Evolutionary conservation across 768 basidiomycete genomes (phyloP).

Genomic region (Leucosporidium creatinivorum): DNA sequence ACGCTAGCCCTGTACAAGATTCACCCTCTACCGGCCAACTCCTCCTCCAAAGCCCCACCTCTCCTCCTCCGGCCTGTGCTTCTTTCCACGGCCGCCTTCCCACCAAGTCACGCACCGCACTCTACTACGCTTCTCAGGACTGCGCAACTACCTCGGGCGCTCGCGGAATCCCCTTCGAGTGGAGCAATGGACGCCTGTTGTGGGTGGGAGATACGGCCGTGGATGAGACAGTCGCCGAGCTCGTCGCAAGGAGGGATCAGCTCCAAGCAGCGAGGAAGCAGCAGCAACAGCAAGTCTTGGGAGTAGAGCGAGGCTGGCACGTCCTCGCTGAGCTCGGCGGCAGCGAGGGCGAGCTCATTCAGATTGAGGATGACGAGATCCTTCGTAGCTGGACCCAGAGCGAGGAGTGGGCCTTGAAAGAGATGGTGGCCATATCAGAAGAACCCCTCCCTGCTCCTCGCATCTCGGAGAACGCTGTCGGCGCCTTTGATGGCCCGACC

Average conservation of each 20-base stretch:
- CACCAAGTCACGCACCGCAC: too few relatives aligned
- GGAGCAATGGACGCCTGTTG: background rate
- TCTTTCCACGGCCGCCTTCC: too few relatives aligned
- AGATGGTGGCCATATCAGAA: slow-evolving; percentile 2
- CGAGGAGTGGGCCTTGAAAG: background rate
- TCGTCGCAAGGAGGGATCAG: background rate
- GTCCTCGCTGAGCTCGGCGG: background rate
- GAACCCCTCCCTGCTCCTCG: background rate
- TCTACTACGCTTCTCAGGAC: too few relatives aligned
- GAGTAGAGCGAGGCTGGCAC: background rate
- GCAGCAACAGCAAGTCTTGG: background rate
- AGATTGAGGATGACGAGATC: background rate
- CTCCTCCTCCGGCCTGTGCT: too few relatives aligned
- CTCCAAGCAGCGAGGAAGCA: background rate
- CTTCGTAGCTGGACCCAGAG: background rate
- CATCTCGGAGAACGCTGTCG: background rate
- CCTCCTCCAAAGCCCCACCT: too few relatives aligned
- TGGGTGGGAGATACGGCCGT: background rate
- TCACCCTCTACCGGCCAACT: too few relatives aligned
- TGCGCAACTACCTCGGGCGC: too few relatives aligned
- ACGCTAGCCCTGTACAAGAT: too few relatives aligned
- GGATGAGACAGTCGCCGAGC: background rate
- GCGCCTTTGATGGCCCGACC: background rate
- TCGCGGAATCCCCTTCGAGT: background rate
- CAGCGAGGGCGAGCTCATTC: background rate